Evolutionary conservation across 805 yeast species (phyloP).

Genomic region (Teunomyces atbi): DNA sequence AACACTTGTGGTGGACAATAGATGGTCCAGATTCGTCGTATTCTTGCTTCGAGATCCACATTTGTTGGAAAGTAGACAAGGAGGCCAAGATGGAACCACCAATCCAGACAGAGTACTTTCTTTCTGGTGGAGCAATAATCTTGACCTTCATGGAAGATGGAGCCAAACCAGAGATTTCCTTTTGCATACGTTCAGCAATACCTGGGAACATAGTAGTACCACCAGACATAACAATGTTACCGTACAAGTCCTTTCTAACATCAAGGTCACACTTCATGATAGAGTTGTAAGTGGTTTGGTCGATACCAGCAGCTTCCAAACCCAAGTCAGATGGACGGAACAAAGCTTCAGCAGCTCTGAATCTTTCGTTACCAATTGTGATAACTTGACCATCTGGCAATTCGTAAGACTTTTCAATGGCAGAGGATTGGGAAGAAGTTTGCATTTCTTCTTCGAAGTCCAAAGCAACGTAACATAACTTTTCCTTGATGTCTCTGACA

Average conservation of each 20-base stretch:
- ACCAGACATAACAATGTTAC: constrained; percentile 99
- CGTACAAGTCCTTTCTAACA: constrained; percentile 97
- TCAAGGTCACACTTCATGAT: constrained; percentile 99
- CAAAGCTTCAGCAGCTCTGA: constrained; percentile 99
- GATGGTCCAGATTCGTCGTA: constrained; percentile 99
- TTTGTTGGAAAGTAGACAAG: constrained; percentile 99
- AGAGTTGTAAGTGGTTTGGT: constrained; percentile 93
- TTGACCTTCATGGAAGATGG: constrained; percentile 99
- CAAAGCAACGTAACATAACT: constrained; percentile 97
- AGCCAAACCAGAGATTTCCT: constrained; percentile 99
- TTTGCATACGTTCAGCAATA: constrained; percentile 99
- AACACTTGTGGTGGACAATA: constrained; percentile 95
- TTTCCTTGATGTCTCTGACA: constrained; percentile 92
- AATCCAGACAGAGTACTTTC: constrained; percentile 99
- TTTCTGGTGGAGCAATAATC: constrained; percentile 99
- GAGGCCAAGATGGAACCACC: constrained; percentile 99
- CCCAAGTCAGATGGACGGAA: constrained; percentile 95
- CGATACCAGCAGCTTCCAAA: constrained; percentile 97
- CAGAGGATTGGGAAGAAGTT: constrained; percentile 97
- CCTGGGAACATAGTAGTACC: constrained; percentile 99
- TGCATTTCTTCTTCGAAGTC: constrained; percentile 99
- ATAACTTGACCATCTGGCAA: constrained; percentile 99
- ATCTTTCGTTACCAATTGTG: constrained; percentile 99
- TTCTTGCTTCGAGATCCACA: constrained; percentile 99
- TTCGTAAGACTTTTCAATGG: constrained; percentile 98